Percentiles rank a stretch among this genome's conserved stretches.
Evolutionary conservation across 371 early-diverging fungal genomes (phyloP).

Genomic region (Haplosporangium sp.): DNA sequence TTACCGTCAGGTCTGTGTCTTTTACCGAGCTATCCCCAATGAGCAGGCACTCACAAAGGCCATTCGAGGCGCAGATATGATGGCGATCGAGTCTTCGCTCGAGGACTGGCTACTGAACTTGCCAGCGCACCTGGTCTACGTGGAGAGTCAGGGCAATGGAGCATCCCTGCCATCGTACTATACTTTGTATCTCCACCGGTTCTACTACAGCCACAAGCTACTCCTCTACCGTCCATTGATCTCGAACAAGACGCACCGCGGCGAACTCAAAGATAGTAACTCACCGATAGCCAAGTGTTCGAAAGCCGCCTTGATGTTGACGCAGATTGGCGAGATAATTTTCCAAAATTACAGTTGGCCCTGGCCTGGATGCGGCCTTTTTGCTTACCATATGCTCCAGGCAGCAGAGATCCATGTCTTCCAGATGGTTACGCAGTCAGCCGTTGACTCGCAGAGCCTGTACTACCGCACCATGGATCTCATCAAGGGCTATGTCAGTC

Average conservation of each 20-base stretch:
- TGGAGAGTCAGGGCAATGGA: slow-evolving; percentile 15
- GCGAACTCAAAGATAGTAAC: slow-evolving; percentile 32
- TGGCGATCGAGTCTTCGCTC: slow-evolving; percentile 25
- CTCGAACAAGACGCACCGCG: slow-evolving; percentile 40
- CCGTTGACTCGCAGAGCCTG: slow-evolving; percentile 33
- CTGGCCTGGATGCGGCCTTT: slow-evolving; percentile 54
- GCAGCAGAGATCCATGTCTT: slow-evolving; percentile 53
- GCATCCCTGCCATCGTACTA: slow-evolving; percentile 48
- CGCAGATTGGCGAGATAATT: slow-evolving; percentile 53
- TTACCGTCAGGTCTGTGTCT: slow-evolving; percentile 44
- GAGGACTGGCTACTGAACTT: slow-evolving; percentile 35
- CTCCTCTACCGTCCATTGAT: slow-evolving; percentile 48
- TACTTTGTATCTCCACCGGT: slow-evolving; percentile 53
- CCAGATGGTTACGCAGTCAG: slow-evolving; percentile 47
- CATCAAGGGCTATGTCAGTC: slow-evolving; percentile 50
- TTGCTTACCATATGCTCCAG: slow-evolving; percentile 55
- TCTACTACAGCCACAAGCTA: slow-evolving; percentile 47
- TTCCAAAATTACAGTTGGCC: slow-evolving; percentile 56
- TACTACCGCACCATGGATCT: slow-evolving; percentile 50
- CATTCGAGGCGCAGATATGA: slow-evolving; percentile 29
- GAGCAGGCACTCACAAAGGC: slow-evolving; percentile 21
- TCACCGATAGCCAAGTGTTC: slow-evolving; percentile 46
- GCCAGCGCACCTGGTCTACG: slow-evolving; percentile 46
- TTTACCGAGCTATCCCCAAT: slow-evolving; percentile 36
- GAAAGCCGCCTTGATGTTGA: slow-evolving; percentile 40